Evolutionary conservation across 805 yeast genomes (phyloP), one percentile per base, ranked within the genome.

Genomic region (Metschnikowia lachancei): DNA sequence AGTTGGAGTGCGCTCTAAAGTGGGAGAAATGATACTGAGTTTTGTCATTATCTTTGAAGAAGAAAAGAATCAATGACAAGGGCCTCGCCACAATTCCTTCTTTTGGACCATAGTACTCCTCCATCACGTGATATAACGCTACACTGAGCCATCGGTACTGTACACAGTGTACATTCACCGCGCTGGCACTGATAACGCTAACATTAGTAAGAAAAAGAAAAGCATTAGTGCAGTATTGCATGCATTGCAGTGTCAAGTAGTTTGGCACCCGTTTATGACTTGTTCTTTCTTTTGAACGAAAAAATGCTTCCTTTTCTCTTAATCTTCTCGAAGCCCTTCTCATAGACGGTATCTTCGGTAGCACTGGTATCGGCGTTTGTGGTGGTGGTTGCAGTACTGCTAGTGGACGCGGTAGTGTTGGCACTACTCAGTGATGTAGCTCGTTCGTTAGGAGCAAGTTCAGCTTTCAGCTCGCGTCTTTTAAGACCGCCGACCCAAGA

Each of bases 401-500:
- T 6, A 26, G 28, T 9, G 28, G 28, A 26, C 10, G 28, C 28
- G 28, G 38, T 47, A 3, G 58, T 49, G 28, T 46, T 41, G 28
- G 47, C 48, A 38, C 64, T 59, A 16, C 61, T 58, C 18, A 52
- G 48, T 13, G 64, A 57, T 8, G 49, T 36, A 28, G 61, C 63
- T 22, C 64, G 35, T 18, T 63, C 54, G 9, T 41, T 43, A 12
- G 43, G 10, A n/a, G 33, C 43, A 19, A 47, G 29, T 19, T 56
- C 63, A 38, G 58, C 60, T 38, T 62, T 47, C 46, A 48, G 51
- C 26, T 55, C 71, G 44, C 66, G 51, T 29, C 69, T 54, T 41
- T 67, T 68, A 26, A 70, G 58, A 0, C 72, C 69, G 2, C 70
- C 71, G 4, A 70, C 71, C 73, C 74, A 69, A 30, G 67, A 60